Base-by-base conservation (phyloP, 2,329 filamentous ascomycete genomes). In the Septoria linicola region DNA sequence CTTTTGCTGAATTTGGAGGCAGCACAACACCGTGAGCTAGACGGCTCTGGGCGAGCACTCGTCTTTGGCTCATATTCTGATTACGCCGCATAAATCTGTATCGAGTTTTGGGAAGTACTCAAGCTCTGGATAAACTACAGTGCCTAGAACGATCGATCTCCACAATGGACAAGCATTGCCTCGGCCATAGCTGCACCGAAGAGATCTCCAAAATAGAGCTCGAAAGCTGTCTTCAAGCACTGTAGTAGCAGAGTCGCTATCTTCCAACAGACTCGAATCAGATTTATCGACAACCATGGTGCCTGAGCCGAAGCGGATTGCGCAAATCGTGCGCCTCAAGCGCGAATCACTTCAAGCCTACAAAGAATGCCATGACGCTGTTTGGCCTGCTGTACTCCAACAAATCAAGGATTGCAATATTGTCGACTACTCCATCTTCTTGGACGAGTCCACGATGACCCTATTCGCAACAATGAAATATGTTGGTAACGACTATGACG, bases 391-490 rank as follows among this genome's bases (percentile, higher is more conserved):
- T 61, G 87, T 93, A 1, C 71, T 88, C 27, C 77, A 82, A 67
- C 85, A 89, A 71, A 90, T 92, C 64, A 82, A 84, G 66, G 80
- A 84, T 34, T 88, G 83, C 67, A 86, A 87, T 59, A 88, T 92
- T 52, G 72, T 76, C 54, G 87, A 92, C 65, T 92, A 90, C 63
- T 87, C 82, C 58, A 79, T 91, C 66, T 89, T 80, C 71, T 81
- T 87, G 60, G 84, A 88, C 63, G 76, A 82, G 10, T 70, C 67
- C 4, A 78, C 79, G 0, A 72, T 80, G 47, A 83, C 84, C 35
- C 76, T 92, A 1, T 91, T 91, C 65, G 85, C 85, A 0, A 82
- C 75, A 19, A 89, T 90, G 75, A 90, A 88, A 67, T 92, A 91
- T 63, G 75, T 86, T n/a, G 88, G 88, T 0, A 79, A 79, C 53